phyloP scores from a whole-genome alignment of 2,329 filamentous ascomycete species.

The Ceratocystis albifundus region DNA sequence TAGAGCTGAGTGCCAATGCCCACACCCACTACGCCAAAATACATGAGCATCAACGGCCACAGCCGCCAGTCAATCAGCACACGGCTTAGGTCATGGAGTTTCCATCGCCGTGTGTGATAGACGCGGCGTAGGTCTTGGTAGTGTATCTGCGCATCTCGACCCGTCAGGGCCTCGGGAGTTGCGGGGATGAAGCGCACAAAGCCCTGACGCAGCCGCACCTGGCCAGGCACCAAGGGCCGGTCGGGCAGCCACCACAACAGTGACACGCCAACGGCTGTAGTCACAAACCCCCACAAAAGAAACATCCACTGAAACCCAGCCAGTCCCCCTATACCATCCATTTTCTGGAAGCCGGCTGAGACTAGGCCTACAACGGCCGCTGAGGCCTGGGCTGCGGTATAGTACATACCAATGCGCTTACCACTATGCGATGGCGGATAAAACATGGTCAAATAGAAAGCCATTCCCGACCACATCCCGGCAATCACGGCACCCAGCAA shows the following conservation, averaged over 20 bases:
- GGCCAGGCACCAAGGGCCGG: slow-evolving; percentile 62
- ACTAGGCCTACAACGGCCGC: slow-evolving; percentile 82
- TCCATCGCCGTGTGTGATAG: slow-evolving; percentile 67
- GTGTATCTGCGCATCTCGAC: slow-evolving; percentile 68
- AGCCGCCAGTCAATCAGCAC: slow-evolving; percentile 78
- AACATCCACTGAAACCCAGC: slow-evolving; percentile 92
- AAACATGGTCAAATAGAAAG: slow-evolving; percentile 83
- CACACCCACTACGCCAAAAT: slow-evolving; percentile 87
- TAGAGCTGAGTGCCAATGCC: slow-evolving; percentile 85
- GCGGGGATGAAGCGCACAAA: slow-evolving; percentile 55
- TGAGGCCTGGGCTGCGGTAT: slow-evolving; percentile 77
- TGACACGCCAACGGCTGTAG: slow-evolving; percentile 56
- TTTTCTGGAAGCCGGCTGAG: slow-evolving; percentile 81
- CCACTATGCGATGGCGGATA: slow-evolving; percentile 79
- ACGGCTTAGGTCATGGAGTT: slow-evolving; percentile 52
- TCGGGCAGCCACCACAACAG: slow-evolving; percentile 89
- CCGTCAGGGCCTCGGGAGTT: slow-evolving; percentile 58
- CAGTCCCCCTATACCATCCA: slow-evolving; percentile 66
- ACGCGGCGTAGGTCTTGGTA: slow-evolving; percentile 73
- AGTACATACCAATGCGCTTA: slow-evolving; percentile 82
- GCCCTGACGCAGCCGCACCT: slow-evolving; percentile 40
- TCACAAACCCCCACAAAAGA: slow-evolving; percentile 68
- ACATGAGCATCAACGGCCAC: slow-evolving; percentile 81
- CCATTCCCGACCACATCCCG: slow-evolving; percentile 93
- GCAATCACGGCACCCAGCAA: slow-evolving; percentile 79